These are phyloP conservation scores for Balakata baccata DNA, from an alignment of 345 rosid genomes.

Conservation along the genomic window DNA sequence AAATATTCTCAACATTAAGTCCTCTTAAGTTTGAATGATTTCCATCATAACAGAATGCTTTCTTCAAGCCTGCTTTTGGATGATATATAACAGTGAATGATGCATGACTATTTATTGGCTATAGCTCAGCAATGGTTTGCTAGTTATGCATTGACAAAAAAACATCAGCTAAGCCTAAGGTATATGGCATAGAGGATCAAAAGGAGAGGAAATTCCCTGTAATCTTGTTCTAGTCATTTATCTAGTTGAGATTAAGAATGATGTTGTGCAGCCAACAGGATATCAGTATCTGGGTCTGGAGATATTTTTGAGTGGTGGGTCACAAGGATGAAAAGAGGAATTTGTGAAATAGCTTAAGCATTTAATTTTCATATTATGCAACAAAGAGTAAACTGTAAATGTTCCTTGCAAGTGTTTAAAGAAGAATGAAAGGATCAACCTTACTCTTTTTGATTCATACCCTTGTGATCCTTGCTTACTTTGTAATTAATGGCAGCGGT, in stretches of 20 bases:
- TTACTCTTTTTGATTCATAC: not conserved
- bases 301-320: not conserved
- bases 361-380: not conserved
- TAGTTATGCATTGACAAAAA: not conserved
- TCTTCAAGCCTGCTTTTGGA: not conserved
- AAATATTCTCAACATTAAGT: not conserved
- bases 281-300: not conserved
- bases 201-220: not conserved
- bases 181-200: not conserved
- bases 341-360: not conserved
- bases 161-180: too few species aligned
- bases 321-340: not conserved
- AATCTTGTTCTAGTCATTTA: not conserved
- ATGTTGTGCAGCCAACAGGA: not conserved
- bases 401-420: not conserved
- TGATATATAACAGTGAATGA: not conserved
- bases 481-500: not conserved
- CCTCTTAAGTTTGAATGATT: not conserved
- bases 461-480: not conserved
- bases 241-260: not conserved
- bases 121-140: not conserved
- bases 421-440: not conserved
- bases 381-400: not conserved
- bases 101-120: not conserved
- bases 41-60: not conserved